Conservation (phyloP, 257 asterid species). For the Nyctanthes arbortristis region DNA sequence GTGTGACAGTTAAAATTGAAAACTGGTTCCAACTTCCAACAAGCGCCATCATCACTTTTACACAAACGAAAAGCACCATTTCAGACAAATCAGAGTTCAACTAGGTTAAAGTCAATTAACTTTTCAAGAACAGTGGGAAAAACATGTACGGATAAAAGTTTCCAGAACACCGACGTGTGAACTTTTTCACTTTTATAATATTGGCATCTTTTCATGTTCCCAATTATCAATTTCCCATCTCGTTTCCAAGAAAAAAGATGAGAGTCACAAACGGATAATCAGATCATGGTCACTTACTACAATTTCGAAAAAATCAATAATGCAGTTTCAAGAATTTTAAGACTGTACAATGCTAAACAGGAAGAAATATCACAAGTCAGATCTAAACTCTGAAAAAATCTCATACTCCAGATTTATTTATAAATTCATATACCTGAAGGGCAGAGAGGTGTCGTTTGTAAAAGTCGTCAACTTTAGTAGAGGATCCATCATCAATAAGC, state of each 20-base stretch:
- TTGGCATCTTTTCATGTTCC: not conserved
- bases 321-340: not conserved
- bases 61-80: too few relatives aligned
- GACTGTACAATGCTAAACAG: not conserved
- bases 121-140: conserved; percentile 19
- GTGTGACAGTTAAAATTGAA: too few relatives aligned
- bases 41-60: too few relatives aligned
- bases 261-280: too few relatives aligned
- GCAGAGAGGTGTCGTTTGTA: conserved; percentile 55
- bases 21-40: not conserved
- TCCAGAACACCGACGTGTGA: not conserved
- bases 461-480: conserved; percentile 39
- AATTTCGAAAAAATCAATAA: not conserved
- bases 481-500: conserved; percentile 38
- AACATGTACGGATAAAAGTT: not conserved
- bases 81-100: too few relatives aligned
- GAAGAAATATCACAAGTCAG: not conserved
- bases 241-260: too few relatives aligned
- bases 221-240: not conserved
- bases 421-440: conserved; percentile 62
- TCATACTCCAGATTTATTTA: too few relatives aligned
- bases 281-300: not conserved
- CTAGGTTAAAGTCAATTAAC: conserved; percentile 32
- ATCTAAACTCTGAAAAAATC: too few relatives aligned
- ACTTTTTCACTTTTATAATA: not conserved